phyloP scores from a whole-genome alignment of 1,284 basidiomycete genomes.

The Microbotryum intermedium region DNA sequence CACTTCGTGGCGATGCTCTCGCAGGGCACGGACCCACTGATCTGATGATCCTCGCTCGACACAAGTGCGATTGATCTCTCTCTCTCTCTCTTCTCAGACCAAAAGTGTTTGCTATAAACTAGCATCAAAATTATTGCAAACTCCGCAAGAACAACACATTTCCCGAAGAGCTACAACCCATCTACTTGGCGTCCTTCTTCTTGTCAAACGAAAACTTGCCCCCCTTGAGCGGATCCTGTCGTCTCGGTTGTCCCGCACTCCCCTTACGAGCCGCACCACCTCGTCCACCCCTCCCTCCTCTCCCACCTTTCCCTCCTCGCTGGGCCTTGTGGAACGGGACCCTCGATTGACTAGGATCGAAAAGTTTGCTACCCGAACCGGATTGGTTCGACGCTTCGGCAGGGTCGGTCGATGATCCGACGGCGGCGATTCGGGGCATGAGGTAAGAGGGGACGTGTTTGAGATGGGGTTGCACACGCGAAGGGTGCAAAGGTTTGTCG shows the following conservation, averaged over 20 bases:
- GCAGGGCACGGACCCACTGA: too few relatives aligned
- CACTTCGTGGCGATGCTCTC: too few relatives aligned
- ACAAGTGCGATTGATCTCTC: too few relatives aligned
- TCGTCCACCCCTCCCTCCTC: not conserved
- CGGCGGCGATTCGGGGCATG: conserved; percentile 63
- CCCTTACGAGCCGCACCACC: conserved; percentile 1
- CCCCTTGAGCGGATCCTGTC: conserved; percentile 25
- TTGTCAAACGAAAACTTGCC: conserved; percentile 17
- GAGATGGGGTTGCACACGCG: conserved; percentile 80
- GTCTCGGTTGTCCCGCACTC: not conserved
- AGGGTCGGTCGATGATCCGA: conserved; percentile 17
- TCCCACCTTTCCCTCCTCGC: not conserved
- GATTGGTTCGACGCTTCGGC: conserved; percentile 2
- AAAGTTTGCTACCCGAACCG: not conserved
- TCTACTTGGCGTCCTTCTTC: not conserved
- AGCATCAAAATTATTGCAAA: too few relatives aligned
- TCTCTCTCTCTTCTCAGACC: too few relatives aligned
- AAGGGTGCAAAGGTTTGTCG: conserved; percentile 85
- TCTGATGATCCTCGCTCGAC: too few relatives aligned
- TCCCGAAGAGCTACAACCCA: too few relatives aligned
- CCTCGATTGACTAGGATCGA: not conserved
- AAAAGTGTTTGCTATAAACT: too few relatives aligned
- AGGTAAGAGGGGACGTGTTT: conserved; percentile 93
- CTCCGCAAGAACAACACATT: too few relatives aligned
- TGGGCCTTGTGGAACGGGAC: conserved; percentile 28